Evolutionary conservation across 495 filamentous ascomycete species (phyloP).

Genomic region (Sabuloglossum arenarium): DNA sequence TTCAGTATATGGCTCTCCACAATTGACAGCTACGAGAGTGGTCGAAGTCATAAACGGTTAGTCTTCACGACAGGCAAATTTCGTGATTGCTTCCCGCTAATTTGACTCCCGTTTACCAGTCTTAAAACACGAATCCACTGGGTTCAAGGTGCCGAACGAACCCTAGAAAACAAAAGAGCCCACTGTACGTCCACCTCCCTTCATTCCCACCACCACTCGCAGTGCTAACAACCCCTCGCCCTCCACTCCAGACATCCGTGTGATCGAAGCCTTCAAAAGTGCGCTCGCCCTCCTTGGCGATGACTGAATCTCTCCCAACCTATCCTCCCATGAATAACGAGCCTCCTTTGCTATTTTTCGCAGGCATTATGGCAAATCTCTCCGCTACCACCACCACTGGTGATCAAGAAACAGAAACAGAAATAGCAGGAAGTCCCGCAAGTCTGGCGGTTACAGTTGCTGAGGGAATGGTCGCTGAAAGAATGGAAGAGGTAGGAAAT

Average conservation of each 20-base stretch:
- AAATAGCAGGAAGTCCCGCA: too few relatives aligned
- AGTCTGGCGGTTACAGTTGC: too few relatives aligned
- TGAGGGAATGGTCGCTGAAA: too few relatives aligned
- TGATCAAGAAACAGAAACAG: too few relatives aligned
- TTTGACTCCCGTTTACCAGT: conserved; percentile 18
- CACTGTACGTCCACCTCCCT: conserved; percentile 34
- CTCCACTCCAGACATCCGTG: conserved; percentile 35
- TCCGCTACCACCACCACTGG: too few relatives aligned
- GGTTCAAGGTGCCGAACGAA: conserved; percentile 47
- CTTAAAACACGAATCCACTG: conserved; percentile 57
- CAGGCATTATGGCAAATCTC: not conserved
- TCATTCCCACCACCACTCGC: not conserved
- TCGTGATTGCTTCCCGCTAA: not conserved
- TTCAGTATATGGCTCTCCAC: conserved; percentile 52
- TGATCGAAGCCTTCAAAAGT: conserved; percentile 63
- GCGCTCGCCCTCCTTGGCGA: conserved; percentile 43
- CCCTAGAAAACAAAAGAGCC: conserved; percentile 44
- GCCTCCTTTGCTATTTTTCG: not conserved
- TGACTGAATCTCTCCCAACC: not conserved
- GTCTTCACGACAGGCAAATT: too few relatives aligned
- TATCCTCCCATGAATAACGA: not conserved
- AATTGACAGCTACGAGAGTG: conserved; percentile 43
- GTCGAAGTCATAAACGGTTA: conserved; percentile 46
- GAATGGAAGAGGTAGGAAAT: too few relatives aligned
- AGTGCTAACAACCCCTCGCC: not conserved